A percentile compares a stretch with the other conserved stretches of the same genome.
phyloP scores from a whole-genome alignment of 768 basidiomycete genomes.

The Boletus reticulatus region DNA sequence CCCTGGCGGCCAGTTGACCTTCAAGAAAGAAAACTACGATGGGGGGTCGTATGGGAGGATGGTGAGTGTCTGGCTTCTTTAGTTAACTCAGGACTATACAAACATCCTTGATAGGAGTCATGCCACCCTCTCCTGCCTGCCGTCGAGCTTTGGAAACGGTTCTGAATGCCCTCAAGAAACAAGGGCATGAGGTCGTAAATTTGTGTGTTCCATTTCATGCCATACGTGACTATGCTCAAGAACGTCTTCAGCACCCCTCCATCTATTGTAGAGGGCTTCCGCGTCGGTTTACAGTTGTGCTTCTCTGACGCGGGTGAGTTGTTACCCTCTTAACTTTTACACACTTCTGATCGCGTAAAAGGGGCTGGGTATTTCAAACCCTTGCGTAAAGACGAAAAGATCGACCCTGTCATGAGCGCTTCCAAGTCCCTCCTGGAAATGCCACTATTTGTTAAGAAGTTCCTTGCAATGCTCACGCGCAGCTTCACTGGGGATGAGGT shows the following conservation, averaged over 20 bases:
- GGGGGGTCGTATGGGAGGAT: slow-evolving; percentile 42
- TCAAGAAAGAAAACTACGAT: slow-evolving; percentile 34
- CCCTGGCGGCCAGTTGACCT: slow-evolving; percentile 40
- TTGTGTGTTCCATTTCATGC: slow-evolving; percentile 32
- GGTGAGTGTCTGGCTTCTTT: slow-evolving; percentile 26
- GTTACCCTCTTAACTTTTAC: neutral
- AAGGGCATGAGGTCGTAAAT: slow-evolving; percentile 40
- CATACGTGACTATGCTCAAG: neutral
- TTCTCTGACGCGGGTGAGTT: slow-evolving; percentile 55
- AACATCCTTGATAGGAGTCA: slow-evolving; percentile 27
- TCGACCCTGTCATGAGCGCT: slow-evolving; percentile 30
- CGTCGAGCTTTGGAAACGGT: slow-evolving; percentile 36
- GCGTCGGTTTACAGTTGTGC: slow-evolving; percentile 51
- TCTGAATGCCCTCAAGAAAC: slow-evolving; percentile 32
- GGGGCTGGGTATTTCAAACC: slow-evolving; percentile 42
- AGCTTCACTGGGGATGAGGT: slow-evolving; percentile 24
- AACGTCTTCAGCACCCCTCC: slow-evolving; percentile 39
- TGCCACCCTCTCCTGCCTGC: slow-evolving; percentile 40
- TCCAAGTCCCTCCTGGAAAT: slow-evolving; percentile 24
- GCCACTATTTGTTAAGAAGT: slow-evolving; percentile 38
- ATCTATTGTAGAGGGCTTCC: slow-evolving; percentile 47
- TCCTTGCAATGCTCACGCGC: slow-evolving; percentile 41
- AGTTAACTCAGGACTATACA: neutral
- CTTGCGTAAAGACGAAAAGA: slow-evolving; percentile 34
- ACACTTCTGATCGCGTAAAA: slow-evolving; percentile 17